Base-by-base conservation (phyloP, 2,329 filamentous ascomycete genomes). In the Neodidymelliopsis sp. region DNA sequence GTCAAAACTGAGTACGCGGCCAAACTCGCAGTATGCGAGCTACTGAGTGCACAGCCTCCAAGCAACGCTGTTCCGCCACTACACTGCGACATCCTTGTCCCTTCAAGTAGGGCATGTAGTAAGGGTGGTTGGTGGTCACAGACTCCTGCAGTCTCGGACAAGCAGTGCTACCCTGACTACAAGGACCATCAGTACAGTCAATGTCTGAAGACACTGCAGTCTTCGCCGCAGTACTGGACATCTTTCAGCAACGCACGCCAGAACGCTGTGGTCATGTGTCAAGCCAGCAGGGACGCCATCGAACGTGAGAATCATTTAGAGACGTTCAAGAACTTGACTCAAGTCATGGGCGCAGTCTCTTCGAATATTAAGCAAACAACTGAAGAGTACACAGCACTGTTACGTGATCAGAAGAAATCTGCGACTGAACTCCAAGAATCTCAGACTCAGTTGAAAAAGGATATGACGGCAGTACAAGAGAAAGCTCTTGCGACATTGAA, bases 171-270 rank as follows among this genome's bases (percentile, higher is more conserved):
- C 27, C 67, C 67, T 0, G 54, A 63, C 2, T 51, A 66, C 23
- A 74, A 63, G 19, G 60, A 65, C 5, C 39, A 58, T 11, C 59
- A 76, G 34, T 65, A 85, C 18, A 73, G 76, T 34, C 60, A 71
- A 8, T 89, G 85, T 57, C 69, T 85, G 4, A 75, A 72, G 34
- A 77, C 77, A 4, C 67, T 88, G 1, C 79, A 81, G 34, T 76
- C 77, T 13, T 75, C 79, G 18, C 77, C 80, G 1, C 83, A 84
- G 33, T 81, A 77, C 65, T 88, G 84, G 84, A 85, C 79, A 1
- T 86, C 83, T 18, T 88, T 84, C 71, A 83, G 81, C 57, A 85
- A 85, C 66, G 82, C 77, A 48, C 76, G 79, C 45, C 82, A 85
- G 46, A 84, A 85, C 56, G 84, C 84, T 2, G 73, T 83, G 31